Conservation (phyloP, 164 flowering plant genomes). For the Annona cherimola region DNA sequence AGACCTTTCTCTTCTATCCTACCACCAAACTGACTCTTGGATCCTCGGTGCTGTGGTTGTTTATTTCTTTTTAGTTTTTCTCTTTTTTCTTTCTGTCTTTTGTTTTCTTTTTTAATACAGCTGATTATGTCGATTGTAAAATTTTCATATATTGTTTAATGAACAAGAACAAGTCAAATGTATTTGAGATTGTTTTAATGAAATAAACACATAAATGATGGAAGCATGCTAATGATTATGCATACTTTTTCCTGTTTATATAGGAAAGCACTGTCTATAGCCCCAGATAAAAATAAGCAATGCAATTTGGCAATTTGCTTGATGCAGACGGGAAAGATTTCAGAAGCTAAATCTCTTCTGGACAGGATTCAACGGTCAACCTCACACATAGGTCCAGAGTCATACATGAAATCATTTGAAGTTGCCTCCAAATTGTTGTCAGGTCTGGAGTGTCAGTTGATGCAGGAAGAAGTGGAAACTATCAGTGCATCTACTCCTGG, state of each 20-base stretch:
- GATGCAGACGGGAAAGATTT: conserved; percentile 51
- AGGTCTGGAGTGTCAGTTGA: conserved; percentile 37
- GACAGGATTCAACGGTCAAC: conserved; percentile 34
- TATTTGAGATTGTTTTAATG: background rate
- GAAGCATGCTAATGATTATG: background rate
- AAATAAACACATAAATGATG: background rate
- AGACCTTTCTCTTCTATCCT: too few relatives aligned
- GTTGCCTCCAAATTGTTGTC: conserved; percentile 54
- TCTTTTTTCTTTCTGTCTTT: too few relatives aligned
- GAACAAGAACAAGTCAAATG: background rate
- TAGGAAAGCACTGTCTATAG: conserved; percentile 73
- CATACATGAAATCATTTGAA: conserved; percentile 60
- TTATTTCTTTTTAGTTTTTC: too few relatives aligned
- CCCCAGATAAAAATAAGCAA: conserved; percentile 73
- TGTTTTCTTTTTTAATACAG: too few relatives aligned
- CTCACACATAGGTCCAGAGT: conserved; percentile 33
- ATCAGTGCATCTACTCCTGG: background rate
- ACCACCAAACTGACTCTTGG: too few relatives aligned
- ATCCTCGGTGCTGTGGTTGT: too few relatives aligned
- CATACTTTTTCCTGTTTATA: conserved; percentile 10
- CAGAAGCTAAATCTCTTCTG: conserved; percentile 67
- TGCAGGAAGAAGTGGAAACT: conserved; percentile 1
- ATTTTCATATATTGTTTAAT: background rate
- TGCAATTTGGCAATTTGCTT: conserved; percentile 88
- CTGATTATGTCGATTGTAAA: too few relatives aligned